Percentiles rank a stretch among this genome's conserved stretches.
phyloP scores from a whole-genome alignment of 257 asterid genomes.

The Solanum virginianum region DNA sequence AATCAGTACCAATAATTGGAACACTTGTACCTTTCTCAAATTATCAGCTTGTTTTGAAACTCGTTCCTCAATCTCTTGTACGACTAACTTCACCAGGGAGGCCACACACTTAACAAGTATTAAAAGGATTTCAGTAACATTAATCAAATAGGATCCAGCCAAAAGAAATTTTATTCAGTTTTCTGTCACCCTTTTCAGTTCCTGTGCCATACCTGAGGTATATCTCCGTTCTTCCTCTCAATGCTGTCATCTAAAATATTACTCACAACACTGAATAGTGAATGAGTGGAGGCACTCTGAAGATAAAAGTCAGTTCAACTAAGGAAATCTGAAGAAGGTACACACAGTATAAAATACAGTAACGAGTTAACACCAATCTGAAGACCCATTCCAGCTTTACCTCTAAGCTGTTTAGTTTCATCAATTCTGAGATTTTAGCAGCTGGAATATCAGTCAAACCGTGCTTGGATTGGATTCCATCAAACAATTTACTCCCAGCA shows the following conservation, averaged over 20 bases:
- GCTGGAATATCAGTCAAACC: slow-evolving; percentile 39
- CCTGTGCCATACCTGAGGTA: slow-evolving; percentile 61
- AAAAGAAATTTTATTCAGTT: not conserved
- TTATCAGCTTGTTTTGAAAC: slow-evolving; percentile 48
- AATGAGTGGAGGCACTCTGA: slow-evolving; percentile 65
- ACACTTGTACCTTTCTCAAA: slow-evolving; percentile 44
- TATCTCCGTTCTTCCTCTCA: slow-evolving; percentile 63
- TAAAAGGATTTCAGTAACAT: slow-evolving; percentile 8
- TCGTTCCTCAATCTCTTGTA: slow-evolving; percentile 84
- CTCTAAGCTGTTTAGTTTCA: slow-evolving; percentile 72
- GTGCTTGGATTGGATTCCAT: slow-evolving; percentile 31
- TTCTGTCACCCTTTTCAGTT: slow-evolving; percentile 5
- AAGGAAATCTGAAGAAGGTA: not conserved
- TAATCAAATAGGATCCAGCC: slow-evolving; percentile 1
- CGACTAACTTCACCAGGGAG: slow-evolving; percentile 64
- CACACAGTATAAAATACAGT: not conserved
- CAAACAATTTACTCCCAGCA: slow-evolving; percentile 31
- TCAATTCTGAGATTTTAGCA: slow-evolving; percentile 60
- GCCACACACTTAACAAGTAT: slow-evolving; percentile 50
- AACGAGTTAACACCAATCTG: not conserved
- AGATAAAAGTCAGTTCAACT: slow-evolving; percentile 9
- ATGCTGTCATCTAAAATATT: slow-evolving; percentile 63
- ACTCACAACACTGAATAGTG: slow-evolving; percentile 55
- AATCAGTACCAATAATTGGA: not conserved
- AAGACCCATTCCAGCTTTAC: slow-evolving; percentile 17